Percentiles rank a stretch among this genome's conserved stretches.
phyloP scores from a whole-genome alignment of 129 eudicot genomes.

The Solidago caesia region DNA sequence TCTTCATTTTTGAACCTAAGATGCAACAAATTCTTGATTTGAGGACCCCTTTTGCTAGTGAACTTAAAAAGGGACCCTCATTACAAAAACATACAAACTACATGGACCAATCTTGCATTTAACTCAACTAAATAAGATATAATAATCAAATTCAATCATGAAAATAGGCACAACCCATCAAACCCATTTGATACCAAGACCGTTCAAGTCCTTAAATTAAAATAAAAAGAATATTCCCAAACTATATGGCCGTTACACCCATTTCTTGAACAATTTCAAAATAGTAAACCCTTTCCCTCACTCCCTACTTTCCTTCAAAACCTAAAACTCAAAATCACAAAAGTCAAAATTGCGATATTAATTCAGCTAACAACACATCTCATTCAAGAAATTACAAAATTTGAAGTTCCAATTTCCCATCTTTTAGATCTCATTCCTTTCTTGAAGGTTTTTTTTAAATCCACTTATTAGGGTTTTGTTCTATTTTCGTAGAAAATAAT shows the following conservation, averaged over 20 bases:
- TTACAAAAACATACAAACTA: no score
- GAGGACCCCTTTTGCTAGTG: no score
- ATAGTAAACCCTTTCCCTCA: slow-evolving; percentile 31
- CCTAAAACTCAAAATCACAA: slow-evolving; percentile 2
- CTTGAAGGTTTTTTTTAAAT: slow-evolving; percentile 22
- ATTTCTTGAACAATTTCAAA: slow-evolving; percentile 24
- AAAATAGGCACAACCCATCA: no score
- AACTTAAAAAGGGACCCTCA: no score
- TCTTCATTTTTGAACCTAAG: no score
- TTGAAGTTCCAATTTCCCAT: slow-evolving; percentile 1
- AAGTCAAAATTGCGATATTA: slow-evolving; percentile 12
- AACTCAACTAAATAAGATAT: no score
- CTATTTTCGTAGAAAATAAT: not conserved
- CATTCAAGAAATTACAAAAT: slow-evolving; percentile 13
- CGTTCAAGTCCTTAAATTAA: slow-evolving; percentile 1
- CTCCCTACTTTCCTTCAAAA: slow-evolving; percentile 28
- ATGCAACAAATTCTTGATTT: no score
- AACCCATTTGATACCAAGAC: not conserved
- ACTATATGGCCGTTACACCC: slow-evolving; percentile 39
- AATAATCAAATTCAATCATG: not conserved
- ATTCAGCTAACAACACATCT: slow-evolving; percentile 15
- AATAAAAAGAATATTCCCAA: slow-evolving; percentile 11
- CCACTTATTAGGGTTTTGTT: slow-evolving; percentile 28
- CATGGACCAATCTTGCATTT: no score
- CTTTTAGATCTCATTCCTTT: slow-evolving; percentile 21